Evolutionary conservation across 305 asterid genomes (phyloP), one percentile per base, ranked within the genome.

Genomic region (Solanum chacoense): DNA sequence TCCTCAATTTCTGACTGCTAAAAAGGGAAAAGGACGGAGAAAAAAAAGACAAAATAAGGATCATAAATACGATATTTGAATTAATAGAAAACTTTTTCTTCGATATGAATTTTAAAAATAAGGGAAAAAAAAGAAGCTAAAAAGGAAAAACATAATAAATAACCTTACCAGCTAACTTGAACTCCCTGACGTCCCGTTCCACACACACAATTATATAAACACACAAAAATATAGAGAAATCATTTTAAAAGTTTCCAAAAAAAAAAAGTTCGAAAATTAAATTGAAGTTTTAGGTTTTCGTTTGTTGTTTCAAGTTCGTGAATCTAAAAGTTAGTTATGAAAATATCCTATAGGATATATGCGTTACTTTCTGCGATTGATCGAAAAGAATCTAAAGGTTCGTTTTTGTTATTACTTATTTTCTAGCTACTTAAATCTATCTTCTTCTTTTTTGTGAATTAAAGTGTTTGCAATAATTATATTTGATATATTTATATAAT

Each of bases 41-140:
- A 7, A 55, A 50, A 12, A 6, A 13, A 28, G 35, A 71, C 35
- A 28, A 71, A 71, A 71, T 26, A 12, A 13, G 18, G 0, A 69
- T 22, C 28, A 0, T 59, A 55, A 0, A 0, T 55, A 59, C 2
- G 71, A 59, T 59, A 59, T 59, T 8, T 59, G 28, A 59, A 59
- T 59, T 10, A 1, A 0, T 4, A 59, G 11, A 59, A 3, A 59
- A 8, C 1, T 3, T 59, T 55, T 59, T 22, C 24, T 59, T 59
- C 28, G 3, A 20, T 59, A 20, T 20, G 3, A 3, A 59, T 59
- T 11, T 4, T 2, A 0, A 0, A 0, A 22, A n/a, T n/a, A 63
- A 37, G 42, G 9, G 5, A 8, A 8, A 55, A 65, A 9, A 4
- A 3, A 37, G 40, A 63, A 10, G 7, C 31, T n/a, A 67, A 24